Evolutionary conservation across 2,329 filamentous ascomycete genomes (phyloP).

Genomic region (Colletotrichum eremochloae): DNA sequence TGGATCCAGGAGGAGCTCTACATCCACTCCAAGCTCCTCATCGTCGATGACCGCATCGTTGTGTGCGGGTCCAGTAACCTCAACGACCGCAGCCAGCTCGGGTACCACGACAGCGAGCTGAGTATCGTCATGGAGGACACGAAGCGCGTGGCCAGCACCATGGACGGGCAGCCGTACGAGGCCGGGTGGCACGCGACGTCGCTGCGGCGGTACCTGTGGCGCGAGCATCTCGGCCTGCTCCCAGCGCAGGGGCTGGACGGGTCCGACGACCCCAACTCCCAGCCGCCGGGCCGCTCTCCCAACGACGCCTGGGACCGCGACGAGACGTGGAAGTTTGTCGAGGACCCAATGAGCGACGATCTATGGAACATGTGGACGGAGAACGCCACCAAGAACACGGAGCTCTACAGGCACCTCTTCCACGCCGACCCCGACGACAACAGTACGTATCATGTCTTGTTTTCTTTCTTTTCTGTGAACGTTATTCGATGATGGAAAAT

Average conservation of each 20-base stretch:
- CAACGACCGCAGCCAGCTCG: conserved; percentile 90
- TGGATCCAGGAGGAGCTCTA: conserved; percentile 98
- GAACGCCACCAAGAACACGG: conserved; percentile 78
- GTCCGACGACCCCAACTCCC: conserved; percentile 77
- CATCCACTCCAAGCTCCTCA: conserved; percentile 91
- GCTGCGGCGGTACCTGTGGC: conserved; percentile 85
- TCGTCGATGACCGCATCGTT: conserved; percentile 87
- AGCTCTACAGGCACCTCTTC: conserved; percentile 83
- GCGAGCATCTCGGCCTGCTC: conserved; percentile 89
- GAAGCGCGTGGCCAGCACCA: conserved; percentile 75
- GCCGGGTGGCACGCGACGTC: conserved; percentile 87
- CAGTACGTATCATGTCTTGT: conserved; percentile 61
- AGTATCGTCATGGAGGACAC: conserved; percentile 92
- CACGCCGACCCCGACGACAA: conserved; percentile 91
- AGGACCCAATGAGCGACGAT: conserved; percentile 77
- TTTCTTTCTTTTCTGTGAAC: conserved; percentile 5
- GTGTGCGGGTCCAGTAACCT: conserved; percentile 91
- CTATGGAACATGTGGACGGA: conserved; percentile 78
- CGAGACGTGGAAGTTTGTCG: conserved; percentile 74
- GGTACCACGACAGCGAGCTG: conserved; percentile 91
- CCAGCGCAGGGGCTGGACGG: conserved; percentile 79
- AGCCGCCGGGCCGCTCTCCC: conserved; percentile 75
- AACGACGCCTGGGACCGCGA: conserved; percentile 74
- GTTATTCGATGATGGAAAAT: not conserved
- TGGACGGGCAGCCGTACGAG: conserved; percentile 83